phyloP scores from a whole-genome alignment of 768 basidiomycete species.

The Gymnopilus junonius region DNA sequence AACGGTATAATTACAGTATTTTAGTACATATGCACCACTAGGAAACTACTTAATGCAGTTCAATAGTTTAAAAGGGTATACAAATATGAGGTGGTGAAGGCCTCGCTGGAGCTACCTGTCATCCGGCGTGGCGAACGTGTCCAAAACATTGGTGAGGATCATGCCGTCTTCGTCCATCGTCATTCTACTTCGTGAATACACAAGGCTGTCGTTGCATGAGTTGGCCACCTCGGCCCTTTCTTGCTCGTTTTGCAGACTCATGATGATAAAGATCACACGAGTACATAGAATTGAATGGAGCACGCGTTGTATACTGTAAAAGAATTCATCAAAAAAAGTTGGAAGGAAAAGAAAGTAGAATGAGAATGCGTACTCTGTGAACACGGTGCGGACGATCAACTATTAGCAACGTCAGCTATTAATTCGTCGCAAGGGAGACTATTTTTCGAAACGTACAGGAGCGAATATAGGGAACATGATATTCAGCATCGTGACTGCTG shows the following conservation, averaged over 20 bases:
- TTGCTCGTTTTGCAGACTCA: constrained; percentile 9
- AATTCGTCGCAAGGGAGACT: background rate
- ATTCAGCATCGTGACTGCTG: constrained; percentile 18
- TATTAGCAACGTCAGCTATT: background rate
- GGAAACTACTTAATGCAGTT: background rate
- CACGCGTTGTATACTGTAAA: constrained; percentile 28
- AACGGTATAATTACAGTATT: background rate
- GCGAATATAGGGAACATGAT: constrained; percentile 18
- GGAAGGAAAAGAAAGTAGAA: background rate
- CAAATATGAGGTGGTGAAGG: no score
- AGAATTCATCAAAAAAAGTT: background rate
- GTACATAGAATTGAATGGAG: constrained; percentile 35
- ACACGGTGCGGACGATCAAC: constrained; percentile 6
- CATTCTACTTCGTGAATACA: background rate
- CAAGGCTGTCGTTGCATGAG: background rate
- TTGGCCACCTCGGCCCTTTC: background rate
- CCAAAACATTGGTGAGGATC: constrained; percentile 4
- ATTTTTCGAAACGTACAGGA: constrained; percentile 3
- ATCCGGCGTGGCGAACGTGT: constrained; percentile 3
- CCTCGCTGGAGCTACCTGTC: background rate
- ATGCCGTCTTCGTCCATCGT: background rate
- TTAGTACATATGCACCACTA: background rate
- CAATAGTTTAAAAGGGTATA: background rate
- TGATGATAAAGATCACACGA: constrained; percentile 32
- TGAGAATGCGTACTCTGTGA: constrained; percentile 6